Evolutionary conservation across 352 stramenopile genomes (phyloP).

Genomic region (Globisporangium rhizosaccharum): DNA sequence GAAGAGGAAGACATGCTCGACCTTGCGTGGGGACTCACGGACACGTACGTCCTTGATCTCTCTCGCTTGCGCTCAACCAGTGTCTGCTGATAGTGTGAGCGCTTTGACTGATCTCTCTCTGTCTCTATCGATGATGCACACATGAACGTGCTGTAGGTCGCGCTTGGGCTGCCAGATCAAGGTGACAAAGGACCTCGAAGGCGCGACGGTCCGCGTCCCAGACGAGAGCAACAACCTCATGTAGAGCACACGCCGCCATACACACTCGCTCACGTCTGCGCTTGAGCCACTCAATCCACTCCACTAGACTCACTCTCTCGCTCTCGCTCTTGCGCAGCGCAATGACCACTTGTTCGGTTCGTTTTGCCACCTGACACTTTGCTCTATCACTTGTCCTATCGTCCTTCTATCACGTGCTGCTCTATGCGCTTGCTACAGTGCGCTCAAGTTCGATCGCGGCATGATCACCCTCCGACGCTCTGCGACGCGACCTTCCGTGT

Average conservation of each 20-base stretch:
- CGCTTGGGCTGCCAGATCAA: slow-evolving; percentile 90
- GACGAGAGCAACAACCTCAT: slow-evolving; percentile 89
- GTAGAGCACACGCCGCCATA: slow-evolving; percentile 24
- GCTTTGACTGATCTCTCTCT: neutral
- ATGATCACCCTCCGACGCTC: slow-evolving; percentile 8
- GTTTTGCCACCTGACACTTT: too few relatives aligned
- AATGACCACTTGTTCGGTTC: too few relatives aligned
- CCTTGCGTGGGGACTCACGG: slow-evolving; percentile 90
- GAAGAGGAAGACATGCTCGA: slow-evolving; percentile 96
- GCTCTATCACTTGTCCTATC: neutral
- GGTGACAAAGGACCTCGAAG: slow-evolving; percentile 84
- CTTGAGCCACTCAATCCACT: neutral
- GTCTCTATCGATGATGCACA: neutral
- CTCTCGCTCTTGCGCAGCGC: neutral
- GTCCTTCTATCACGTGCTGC: neutral
- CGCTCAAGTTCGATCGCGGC: slow-evolving; percentile 1
- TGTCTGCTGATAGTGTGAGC: neutral
- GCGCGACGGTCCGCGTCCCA: slow-evolving; percentile 81
- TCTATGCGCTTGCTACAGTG: slow-evolving; percentile 1
- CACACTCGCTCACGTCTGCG: too few relatives aligned
- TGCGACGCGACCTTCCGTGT: slow-evolving; percentile 33
- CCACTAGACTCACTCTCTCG: neutral
- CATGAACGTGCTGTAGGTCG: slow-evolving; percentile 25
- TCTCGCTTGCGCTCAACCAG: neutral
- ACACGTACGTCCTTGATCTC: slow-evolving; percentile 56